A percentile compares a stretch with the other conserved stretches of the same genome.
Evolutionary conservation across 2,329 filamentous ascomycete genomes (phyloP).

Genomic region (Ophiostoma sp.): DNA sequence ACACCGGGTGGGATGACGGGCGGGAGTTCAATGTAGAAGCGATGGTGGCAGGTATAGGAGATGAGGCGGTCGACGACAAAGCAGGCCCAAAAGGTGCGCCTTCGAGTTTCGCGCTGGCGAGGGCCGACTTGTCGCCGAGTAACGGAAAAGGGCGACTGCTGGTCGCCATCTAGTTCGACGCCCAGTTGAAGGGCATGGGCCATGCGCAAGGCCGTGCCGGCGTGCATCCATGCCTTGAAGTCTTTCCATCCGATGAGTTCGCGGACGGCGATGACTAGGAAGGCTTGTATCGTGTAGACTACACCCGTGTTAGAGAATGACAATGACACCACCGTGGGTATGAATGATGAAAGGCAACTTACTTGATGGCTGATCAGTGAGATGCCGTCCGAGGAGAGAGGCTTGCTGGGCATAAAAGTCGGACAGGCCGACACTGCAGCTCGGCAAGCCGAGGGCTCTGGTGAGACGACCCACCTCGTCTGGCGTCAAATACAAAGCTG

Average conservation of each 20-base stretch:
- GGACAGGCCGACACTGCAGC: not conserved
- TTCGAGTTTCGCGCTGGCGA: slow-evolving; percentile 25
- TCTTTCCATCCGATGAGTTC: slow-evolving; percentile 16
- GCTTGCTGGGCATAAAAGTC: not conserved
- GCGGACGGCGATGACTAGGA: not conserved
- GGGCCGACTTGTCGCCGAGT: not conserved
- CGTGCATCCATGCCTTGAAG: slow-evolving; percentile 20
- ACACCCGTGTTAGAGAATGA: not conserved
- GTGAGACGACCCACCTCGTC: not conserved
- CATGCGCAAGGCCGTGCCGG: slow-evolving; percentile 31
- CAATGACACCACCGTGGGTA: not conserved
- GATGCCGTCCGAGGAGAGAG: not conserved
- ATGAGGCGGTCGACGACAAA: slow-evolving; percentile 24
- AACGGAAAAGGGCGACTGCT: not conserved
- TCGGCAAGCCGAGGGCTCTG: not conserved
- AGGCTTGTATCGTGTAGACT: slow-evolving; percentile 12
- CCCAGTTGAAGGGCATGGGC: slow-evolving; percentile 33
- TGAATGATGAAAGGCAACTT: not conserved
- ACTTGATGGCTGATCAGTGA: slow-evolving; percentile 6
- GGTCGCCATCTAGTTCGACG: slow-evolving; percentile 21
- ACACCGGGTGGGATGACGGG: not conserved
- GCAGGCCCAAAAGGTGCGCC: slow-evolving; percentile 27
- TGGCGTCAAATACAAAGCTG: not conserved
- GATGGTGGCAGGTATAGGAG: slow-evolving; percentile 18
- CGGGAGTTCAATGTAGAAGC: not conserved